These are phyloP conservation scores for Suillus alpinus DNA, from an alignment of 768 basidiomycete species.

Conservation along the genomic window DNA sequence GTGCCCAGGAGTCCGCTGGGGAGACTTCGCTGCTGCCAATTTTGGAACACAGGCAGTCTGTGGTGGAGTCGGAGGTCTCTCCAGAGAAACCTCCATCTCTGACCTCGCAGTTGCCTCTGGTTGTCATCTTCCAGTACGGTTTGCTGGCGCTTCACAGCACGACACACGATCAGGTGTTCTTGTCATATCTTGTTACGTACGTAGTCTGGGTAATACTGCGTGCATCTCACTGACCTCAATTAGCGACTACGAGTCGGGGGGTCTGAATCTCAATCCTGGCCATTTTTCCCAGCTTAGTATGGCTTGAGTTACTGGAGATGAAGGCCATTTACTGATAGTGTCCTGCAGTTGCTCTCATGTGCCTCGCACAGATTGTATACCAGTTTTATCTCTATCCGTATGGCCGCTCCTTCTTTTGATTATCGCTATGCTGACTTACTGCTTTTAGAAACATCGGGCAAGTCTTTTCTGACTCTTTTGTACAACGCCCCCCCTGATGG, in stretches of 20 bases:
- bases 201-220: constrained; percentile 9
- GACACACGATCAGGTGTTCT: constrained; percentile 88
- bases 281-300: constrained; percentile 89
- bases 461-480: constrained; percentile 12
- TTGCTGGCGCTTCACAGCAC: constrained; percentile 85
- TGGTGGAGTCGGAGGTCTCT: constrained; percentile 33
- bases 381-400: constrained; percentile 91
- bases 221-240: not conserved
- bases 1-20: constrained; percentile 36
- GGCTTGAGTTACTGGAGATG: constrained; percentile 19
- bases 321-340: constrained; percentile 11
- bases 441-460: constrained; percentile 62
- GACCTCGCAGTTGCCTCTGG: constrained; percentile 70
- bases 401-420: constrained; percentile 22
- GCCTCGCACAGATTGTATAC: constrained; percentile 88
- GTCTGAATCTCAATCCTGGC: constrained; percentile 85
- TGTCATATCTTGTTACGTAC: constrained; percentile 75
- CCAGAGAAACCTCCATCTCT: constrained; percentile 62
- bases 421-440: not conserved
- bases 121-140: constrained; percentile 90
- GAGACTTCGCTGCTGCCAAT: constrained; percentile 44
- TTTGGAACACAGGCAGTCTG: constrained; percentile 42
- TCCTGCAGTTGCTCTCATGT: constrained; percentile 82
- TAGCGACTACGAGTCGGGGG: constrained; percentile 83
- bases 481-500: constrained; percentile 7